Percentiles rank a stretch among this genome's conserved stretches.
phyloP scores from a whole-genome alignment of 805 yeast species.

The Cyberlindnera maritima region DNA sequence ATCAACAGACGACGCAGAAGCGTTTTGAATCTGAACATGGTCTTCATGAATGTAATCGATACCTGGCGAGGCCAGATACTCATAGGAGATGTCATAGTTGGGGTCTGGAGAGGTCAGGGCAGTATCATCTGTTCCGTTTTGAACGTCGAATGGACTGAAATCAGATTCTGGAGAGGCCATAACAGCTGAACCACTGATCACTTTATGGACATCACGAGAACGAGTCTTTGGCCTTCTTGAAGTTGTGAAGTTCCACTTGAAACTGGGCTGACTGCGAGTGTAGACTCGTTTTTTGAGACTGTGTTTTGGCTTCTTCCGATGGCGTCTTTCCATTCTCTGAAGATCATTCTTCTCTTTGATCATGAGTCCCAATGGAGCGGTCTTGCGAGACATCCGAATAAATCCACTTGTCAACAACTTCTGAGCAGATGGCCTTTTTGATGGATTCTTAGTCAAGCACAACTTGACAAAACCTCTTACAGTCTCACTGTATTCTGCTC shows the following conservation, averaged over 20 bases:
- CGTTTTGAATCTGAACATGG: not conserved
- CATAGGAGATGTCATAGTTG: not conserved
- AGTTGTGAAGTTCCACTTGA: constrained; percentile 26
- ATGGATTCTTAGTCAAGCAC: constrained; percentile 70
- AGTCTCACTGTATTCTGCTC: constrained; percentile 39
- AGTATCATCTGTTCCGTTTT: constrained; percentile 19
- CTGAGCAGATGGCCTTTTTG: constrained; percentile 58
- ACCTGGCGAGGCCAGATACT: constrained; percentile 2
- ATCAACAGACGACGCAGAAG: not conserved
- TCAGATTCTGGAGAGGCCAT: constrained; percentile 14
- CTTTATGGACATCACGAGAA: constrained; percentile 1
- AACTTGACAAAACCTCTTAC: constrained; percentile 54
- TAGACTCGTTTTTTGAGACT: constrained; percentile 32
- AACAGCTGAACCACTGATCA: not conserved
- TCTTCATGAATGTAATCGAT: not conserved
- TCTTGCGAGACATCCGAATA: constrained; percentile 37
- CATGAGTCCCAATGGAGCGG: constrained; percentile 31
- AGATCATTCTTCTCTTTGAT: constrained; percentile 40
- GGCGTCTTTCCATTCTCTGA: constrained; percentile 30
- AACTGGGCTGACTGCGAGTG: constrained; percentile 22
- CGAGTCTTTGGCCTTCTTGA: not conserved
- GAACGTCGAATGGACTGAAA: constrained; percentile 16
- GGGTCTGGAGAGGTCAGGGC: constrained; percentile 21
- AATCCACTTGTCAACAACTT: constrained; percentile 54
- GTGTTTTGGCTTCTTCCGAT: constrained; percentile 37